phyloP scores from a whole-genome alignment of 192 early-diverging fungal genomes.

The Geranomyces michiganensis region DNA sequence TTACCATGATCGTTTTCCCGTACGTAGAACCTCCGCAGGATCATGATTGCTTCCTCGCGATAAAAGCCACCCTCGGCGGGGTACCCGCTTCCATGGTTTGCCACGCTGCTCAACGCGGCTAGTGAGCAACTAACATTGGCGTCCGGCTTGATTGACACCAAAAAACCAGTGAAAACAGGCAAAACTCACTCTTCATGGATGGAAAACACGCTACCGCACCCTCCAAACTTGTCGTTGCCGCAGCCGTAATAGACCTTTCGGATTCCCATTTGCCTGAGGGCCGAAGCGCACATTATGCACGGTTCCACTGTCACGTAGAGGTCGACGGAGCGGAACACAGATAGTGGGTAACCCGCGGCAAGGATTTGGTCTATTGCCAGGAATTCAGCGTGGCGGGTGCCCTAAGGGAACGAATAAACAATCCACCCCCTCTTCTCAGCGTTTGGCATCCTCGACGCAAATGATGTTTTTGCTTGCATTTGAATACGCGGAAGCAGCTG shows the following conservation, averaged over 20 bases:
- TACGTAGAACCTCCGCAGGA: slow-evolving; percentile 90
- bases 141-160: too few relatives aligned
- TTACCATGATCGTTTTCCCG: slow-evolving; percentile 86
- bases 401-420: slow-evolving; percentile 55
- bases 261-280: slow-evolving; percentile 78
- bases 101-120: slow-evolving; percentile 5
- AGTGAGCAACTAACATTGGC: slow-evolving; percentile 4
- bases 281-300: slow-evolving; percentile 97
- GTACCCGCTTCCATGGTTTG: slow-evolving; percentile 52
- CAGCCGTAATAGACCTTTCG: slow-evolving; percentile 90
- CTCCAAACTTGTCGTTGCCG: slow-evolving; percentile 95
- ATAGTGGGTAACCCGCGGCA: slow-evolving; percentile 29
- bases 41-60: slow-evolving; percentile 80
- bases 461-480: too few relatives aligned
- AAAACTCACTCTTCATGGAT: slow-evolving; percentile 71
- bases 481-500: too few relatives aligned
- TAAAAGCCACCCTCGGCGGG: slow-evolving; percentile 68
- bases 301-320: slow-evolving; percentile 98
- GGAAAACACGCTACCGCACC: slow-evolving; percentile 84
- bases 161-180: neutral
- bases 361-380: slow-evolving; percentile 86
- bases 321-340: slow-evolving; percentile 56
- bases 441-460: too few relatives aligned
- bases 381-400: slow-evolving; percentile 92
- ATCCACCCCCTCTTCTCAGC: too few relatives aligned